phyloP scores from a whole-genome alignment of 1,139 yeast species.

The Eremothecium coryli region DNA sequence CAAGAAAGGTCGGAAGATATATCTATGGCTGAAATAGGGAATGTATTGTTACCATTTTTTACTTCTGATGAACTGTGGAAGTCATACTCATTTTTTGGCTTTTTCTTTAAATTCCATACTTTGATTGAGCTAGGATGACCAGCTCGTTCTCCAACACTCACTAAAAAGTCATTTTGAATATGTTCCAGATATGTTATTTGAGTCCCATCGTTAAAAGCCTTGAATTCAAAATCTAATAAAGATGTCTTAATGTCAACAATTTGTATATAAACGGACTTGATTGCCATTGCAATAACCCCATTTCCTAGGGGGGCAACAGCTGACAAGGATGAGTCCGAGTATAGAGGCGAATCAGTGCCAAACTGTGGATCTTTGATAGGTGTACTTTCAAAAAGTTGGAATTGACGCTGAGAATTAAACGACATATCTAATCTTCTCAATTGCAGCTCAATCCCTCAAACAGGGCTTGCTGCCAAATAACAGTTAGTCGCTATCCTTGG shows the following conservation, averaged over 20 bases:
- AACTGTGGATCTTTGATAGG: constrained; percentile 80
- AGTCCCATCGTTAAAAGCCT: constrained; percentile 59
- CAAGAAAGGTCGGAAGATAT: constrained; percentile 51
- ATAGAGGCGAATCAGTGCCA: constrained; percentile 54
- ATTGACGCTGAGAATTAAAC: constrained; percentile 66
- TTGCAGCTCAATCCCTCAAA: too few species aligned
- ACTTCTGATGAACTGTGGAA: constrained; percentile 37
- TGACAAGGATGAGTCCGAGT: constrained; percentile 66
- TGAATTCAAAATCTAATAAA: constrained; percentile 40
- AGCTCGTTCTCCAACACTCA: constrained; percentile 66
- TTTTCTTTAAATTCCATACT: constrained; percentile 59
- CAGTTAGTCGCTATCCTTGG: too few species aligned
- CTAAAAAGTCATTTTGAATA: constrained; percentile 42
- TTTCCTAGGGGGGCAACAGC: constrained; percentile 46
- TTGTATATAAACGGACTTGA: constrained; percentile 46
- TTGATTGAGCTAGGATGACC: constrained; percentile 61
- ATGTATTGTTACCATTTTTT: constrained; percentile 51
- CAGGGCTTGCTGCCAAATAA: too few species aligned
- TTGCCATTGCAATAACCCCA: constrained; percentile 50
- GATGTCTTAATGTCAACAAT: constrained; percentile 45
- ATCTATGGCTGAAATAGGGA: constrained; percentile 61
- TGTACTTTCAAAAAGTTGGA: constrained; percentile 73
- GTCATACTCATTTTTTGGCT: constrained; percentile 34
- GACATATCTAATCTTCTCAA: constrained; percentile 34
- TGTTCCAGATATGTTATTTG: constrained; percentile 48